Conservation (phyloP, 257 asterid genomes). For the Marsdenia floribunda region DNA sequence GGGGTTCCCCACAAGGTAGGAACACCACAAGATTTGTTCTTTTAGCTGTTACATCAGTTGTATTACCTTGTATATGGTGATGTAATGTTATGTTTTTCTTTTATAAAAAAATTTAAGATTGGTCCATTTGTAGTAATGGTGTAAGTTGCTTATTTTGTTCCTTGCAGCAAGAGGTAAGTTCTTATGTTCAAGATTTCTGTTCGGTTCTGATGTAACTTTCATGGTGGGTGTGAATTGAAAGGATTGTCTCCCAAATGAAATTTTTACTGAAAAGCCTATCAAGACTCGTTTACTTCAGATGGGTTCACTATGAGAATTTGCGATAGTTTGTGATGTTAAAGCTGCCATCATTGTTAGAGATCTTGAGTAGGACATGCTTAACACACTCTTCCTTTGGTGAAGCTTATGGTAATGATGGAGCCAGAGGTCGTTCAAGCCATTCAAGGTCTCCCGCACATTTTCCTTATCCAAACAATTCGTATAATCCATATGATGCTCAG, state of each 20-base stretch:
- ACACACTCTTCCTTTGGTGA: conserved; percentile 90
- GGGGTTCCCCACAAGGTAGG: conserved; percentile 88
- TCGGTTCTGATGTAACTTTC: conserved; percentile 72
- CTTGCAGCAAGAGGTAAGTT: conserved; percentile 99
- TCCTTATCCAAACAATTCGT: conserved; percentile 43
- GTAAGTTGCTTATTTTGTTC: conserved; percentile 32
- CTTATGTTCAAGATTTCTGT: conserved; percentile 75
- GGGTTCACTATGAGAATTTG: conserved; percentile 60
- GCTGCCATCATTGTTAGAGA: conserved; percentile 74
- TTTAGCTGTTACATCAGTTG: conserved; percentile 3
- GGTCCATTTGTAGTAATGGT: conserved; percentile 26
- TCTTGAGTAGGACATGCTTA: conserved; percentile 69
- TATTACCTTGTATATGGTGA: conserved; percentile 12
- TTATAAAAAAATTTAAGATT: not conserved
- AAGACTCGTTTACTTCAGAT: conserved; percentile 60
- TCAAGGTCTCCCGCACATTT: conserved; percentile 81
- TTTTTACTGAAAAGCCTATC: conserved; percentile 58
- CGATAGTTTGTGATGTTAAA: conserved; percentile 71
- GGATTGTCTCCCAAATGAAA: conserved; percentile 49
- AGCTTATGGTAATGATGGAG: conserved; percentile 97
- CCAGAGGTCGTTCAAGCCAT: conserved; percentile 72
- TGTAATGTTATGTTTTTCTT: not conserved
- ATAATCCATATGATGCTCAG: conserved; percentile 56
- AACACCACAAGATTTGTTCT: conserved; percentile 13
- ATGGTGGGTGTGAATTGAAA: conserved; percentile 78